These are phyloP conservation scores for Rhexocercosporidium sp. DNA, from an alignment of 2,329 filamentous ascomycete genomes.

Conservation along the genomic window DNA sequence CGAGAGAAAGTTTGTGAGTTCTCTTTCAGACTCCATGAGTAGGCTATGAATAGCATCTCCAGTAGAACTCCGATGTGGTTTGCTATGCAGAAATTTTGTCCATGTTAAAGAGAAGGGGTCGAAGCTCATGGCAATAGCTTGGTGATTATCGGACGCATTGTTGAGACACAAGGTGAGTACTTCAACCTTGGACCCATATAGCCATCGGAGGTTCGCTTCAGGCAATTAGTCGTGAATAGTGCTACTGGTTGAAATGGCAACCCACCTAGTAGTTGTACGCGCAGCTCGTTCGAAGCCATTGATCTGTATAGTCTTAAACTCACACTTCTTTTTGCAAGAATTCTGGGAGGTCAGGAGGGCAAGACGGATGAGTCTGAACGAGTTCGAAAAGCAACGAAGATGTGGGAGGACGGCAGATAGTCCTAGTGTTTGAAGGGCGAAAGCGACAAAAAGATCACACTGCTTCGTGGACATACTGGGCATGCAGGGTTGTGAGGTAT, in stretches of 20 bases:
- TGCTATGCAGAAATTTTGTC: constrained; percentile 11
- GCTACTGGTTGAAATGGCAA: constrained; percentile 4
- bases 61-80: background rate
- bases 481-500: background rate
- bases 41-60: background rate
- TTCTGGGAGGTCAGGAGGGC: no score
- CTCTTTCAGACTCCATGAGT: constrained; percentile 10
- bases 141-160: background rate
- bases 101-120: constrained; percentile 9
- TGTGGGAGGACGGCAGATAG: no score
- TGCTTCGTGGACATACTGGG: no score
- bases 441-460: no score
- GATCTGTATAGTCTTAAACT: constrained; percentile 8
- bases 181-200: constrained; percentile 11
- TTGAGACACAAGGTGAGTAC: constrained; percentile 12
- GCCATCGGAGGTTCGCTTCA: constrained; percentile 18
- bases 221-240: constrained; percentile 9
- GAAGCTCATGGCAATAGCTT: constrained; percentile 15
- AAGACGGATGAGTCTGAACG: no score
- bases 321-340: no score
- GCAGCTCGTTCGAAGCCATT: constrained; percentile 13
- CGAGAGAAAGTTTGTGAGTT: constrained; percentile 11
- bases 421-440: no score
- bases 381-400: no score
- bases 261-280: constrained; percentile 18